Conservation (phyloP, 169 alveolate genomes). For the Hepatocystis sp. region DNA sequence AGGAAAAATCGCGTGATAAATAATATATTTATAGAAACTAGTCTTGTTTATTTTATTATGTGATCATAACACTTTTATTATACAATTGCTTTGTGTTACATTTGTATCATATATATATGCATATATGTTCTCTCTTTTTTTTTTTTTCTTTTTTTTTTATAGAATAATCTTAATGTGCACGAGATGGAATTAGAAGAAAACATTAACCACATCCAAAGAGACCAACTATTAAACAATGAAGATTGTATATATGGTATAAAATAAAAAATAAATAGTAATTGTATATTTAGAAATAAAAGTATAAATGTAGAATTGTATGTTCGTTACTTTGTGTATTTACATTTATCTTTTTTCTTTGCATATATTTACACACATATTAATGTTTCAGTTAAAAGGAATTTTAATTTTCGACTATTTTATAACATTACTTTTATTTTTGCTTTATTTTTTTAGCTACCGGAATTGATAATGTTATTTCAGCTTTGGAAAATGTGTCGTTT, state of each 20-base stretch:
- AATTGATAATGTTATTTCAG: constrained; percentile 53
- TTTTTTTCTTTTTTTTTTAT: constrained; percentile 21
- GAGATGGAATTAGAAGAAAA: constrained; percentile 73
- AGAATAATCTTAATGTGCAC: constrained; percentile 41
- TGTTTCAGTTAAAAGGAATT: not conserved
- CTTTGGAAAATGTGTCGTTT: constrained; percentile 56
- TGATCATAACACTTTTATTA: too few species aligned
- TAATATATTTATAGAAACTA: too few species aligned
- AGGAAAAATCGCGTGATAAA: too few species aligned
- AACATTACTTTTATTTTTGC: too few species aligned
- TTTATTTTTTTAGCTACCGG: constrained; percentile 42
- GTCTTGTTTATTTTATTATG: too few species aligned
- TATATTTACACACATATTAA: not conserved
- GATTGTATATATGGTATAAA: constrained; percentile 64
- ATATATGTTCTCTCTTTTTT: not conserved
- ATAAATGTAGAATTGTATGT: not conserved
- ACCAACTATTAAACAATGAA: constrained; percentile 24
- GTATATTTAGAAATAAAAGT: not conserved
- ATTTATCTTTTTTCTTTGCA: constrained; percentile 1
- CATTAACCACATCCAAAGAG: constrained; percentile 48
- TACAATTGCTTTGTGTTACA: too few species aligned
- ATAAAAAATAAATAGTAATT: not conserved
- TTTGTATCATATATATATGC: not conserved
- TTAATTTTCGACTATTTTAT: not conserved
- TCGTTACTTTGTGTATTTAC: not conserved